Base-by-base conservation (phyloP, 345 rosid genomes). In the Balakata baccata region DNA sequence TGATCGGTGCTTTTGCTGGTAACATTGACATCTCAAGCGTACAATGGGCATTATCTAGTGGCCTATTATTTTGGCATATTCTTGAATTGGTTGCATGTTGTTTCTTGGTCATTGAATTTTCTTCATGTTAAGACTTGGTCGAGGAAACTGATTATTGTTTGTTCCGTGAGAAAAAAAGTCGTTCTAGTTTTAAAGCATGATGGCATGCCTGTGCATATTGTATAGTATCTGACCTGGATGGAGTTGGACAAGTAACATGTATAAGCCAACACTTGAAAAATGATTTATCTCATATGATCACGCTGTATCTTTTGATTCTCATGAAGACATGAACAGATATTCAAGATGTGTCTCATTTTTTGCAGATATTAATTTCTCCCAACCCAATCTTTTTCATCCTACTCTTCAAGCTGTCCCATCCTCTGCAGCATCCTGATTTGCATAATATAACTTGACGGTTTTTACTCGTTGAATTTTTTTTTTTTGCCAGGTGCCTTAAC, bases 401-500 rank as follows among this genome's bases (percentile, higher is more conserved):
- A 47, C 56, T 57, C n/a, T 6, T 12, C 47, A n/a, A 49, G 37
- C 22, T 17, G 25, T 39, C 11, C 5, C 37, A 51, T 5, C 10
- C 45, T 39, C 64, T 69, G 60, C 25, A 52, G 23, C 49, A 7
- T 29, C 9, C 9, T 18, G 3, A n/a, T 69, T 37, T 16, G n/a
- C 11, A 8, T 25, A 50, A 49, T 7, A 16, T 12, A 50, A 68
- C 14, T 37, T 69, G 22, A 41, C 11, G 37, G 34, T 20, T 14
- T 29, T 22, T 20, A 17, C 3, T 14, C 20, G 17, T 66, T 57
- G 54, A 47, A 47, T 61, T 66, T 13, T 23, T 41, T 25, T 58
- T n/a, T n/a, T n/a, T n/a, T n/a, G n/a, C 9, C n/a, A 92, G 99
- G 98, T 76, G 99, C 98, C 64, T 77, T 92, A 64, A 95, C 99